Percentiles rank a stretch among this genome's conserved stretches.
Conservation (phyloP, 2,329 filamentous ascomycete genomes). For the Phialophora chinensis region DNA sequence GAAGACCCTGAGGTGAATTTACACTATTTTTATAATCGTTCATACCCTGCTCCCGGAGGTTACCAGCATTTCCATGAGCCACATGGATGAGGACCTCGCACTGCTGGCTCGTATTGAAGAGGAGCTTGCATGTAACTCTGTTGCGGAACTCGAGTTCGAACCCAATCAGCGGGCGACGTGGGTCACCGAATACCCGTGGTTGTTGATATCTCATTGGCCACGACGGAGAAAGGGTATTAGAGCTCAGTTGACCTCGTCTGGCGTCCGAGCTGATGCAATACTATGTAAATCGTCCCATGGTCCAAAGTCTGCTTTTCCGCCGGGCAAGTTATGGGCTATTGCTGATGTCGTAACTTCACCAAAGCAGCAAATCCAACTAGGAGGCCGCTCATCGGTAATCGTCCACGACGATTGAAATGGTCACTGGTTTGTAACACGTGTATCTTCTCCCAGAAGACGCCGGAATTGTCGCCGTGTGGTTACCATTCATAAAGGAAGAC, state of each 20-base stretch:
- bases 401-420: neutral
- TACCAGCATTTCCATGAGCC: neutral
- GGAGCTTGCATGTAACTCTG: neutral
- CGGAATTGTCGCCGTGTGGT: constrained; percentile 5
- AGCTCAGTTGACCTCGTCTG: neutral
- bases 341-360: constrained; percentile 3
- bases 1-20: neutral
- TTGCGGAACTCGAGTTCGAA: neutral
- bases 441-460: neutral
- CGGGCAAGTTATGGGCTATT: neutral
- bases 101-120: neutral
- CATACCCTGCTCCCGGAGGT: neutral
- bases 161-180: neutral
- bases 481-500: neutral
- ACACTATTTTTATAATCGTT: neutral
- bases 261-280: neutral
- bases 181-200: constrained; percentile 1
- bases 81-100: neutral
- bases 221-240: constrained; percentile 2
- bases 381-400: neutral
- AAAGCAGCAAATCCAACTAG: neutral
- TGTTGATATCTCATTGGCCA: neutral
- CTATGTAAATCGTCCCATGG: neutral
- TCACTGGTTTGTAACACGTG: neutral
- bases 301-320: neutral